Percentiles rank a stretch among this genome's conserved stretches.
phyloP scores from a whole-genome alignment of 208 protist species.

The Balamuthia mandrillaris region DNA sequence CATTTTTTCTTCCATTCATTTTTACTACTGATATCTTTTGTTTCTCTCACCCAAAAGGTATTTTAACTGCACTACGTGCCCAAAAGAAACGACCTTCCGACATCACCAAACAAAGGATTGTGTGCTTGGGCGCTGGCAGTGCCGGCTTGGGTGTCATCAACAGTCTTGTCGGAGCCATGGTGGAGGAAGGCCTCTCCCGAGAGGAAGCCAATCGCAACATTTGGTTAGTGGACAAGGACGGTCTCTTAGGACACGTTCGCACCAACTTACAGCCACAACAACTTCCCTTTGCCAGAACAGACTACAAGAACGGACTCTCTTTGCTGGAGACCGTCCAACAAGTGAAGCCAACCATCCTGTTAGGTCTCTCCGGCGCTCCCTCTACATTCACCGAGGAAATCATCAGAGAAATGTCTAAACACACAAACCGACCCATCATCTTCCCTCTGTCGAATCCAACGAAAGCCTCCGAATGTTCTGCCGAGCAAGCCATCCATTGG shows the following conservation, averaged over 20 bases:
- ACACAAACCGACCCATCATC: constrained; percentile 85
- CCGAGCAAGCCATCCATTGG: constrained; percentile 87
- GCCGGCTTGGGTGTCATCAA: constrained; percentile 88
- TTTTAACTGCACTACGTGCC: constrained; percentile 1
- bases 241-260: constrained; percentile 81
- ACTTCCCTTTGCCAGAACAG: constrained; percentile 21
- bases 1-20: constrained; percentile 50
- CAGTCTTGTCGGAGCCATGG: constrained; percentile 79
- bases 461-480: constrained; percentile 74
- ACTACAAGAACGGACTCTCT: constrained; percentile 24
- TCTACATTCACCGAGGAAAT: constrained; percentile 89
- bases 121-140: constrained; percentile 83
- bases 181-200: constrained; percentile 62
- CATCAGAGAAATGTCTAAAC: constrained; percentile 74
- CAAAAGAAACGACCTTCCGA: not conserved
- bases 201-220: constrained; percentile 82
- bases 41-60: not conserved
- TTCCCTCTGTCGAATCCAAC: constrained; percentile 88
- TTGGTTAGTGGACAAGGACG: constrained; percentile 72
- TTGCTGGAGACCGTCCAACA: constrained; percentile 38
- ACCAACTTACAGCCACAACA: constrained; percentile 44
- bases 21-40: not conserved
- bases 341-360: constrained; percentile 86
- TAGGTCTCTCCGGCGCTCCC: constrained; percentile 85
- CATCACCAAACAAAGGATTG: constrained; percentile 54